Evolutionary conservation across 2,329 filamentous ascomycete species (phyloP).

Genomic region (Hymenoscyphus scutula): DNA sequence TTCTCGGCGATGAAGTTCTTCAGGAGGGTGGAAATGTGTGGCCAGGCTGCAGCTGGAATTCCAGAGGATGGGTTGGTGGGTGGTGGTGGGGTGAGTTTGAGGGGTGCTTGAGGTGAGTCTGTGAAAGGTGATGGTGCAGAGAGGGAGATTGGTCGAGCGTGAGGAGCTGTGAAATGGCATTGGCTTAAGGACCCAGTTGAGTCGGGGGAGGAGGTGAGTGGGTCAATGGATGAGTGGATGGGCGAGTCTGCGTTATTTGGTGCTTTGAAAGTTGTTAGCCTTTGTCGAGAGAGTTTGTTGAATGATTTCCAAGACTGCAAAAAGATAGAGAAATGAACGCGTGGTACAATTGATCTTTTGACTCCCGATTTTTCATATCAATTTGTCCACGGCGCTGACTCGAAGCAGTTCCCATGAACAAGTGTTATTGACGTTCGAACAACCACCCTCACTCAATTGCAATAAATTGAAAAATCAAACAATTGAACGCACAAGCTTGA

Average conservation of each 20-base stretch:
- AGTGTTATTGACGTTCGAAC: neutral
- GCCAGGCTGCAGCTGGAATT: slow-evolving; percentile 16
- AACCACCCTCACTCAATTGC: neutral
- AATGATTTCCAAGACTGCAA: neutral
- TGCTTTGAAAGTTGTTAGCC: neutral
- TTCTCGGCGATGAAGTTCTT: neutral
- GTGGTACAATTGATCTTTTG: neutral
- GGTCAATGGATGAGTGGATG: slow-evolving; percentile 5
- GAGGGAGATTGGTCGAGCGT: slow-evolving; percentile 8
- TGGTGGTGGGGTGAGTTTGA: neutral
- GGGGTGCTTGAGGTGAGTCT: slow-evolving; percentile 3
- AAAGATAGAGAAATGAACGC: neutral
- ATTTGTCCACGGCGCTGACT: neutral
- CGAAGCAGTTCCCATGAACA: neutral
- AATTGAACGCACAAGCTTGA: neutral
- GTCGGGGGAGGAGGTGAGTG: slow-evolving; percentile 6
- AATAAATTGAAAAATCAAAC: neutral
- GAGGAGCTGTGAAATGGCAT: slow-evolving; percentile 7
- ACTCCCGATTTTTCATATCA: neutral
- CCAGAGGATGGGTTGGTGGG: neutral
- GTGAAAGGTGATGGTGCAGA: slow-evolving; percentile 7
- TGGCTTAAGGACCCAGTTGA: neutral
- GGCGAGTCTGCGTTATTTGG: neutral
- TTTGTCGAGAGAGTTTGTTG: neutral
- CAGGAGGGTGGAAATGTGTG: slow-evolving; percentile 15